These are phyloP conservation scores for Fusarium torulosum DNA, from an alignment of 2,329 filamentous ascomycete species.

Conservation along the genomic window DNA sequence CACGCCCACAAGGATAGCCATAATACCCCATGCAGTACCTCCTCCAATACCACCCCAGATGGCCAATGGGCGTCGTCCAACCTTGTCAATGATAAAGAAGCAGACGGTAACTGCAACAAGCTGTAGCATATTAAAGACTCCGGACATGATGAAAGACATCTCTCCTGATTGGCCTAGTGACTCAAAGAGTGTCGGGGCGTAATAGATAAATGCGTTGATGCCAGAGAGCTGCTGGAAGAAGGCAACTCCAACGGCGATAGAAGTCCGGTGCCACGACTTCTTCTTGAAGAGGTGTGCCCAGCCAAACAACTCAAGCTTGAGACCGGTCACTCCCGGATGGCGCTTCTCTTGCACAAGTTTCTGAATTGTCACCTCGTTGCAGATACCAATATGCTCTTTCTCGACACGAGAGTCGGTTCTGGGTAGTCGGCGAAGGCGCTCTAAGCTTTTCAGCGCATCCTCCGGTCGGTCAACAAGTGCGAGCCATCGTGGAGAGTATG, in stretches of 20 bases:
- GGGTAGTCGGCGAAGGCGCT: slow-evolving; percentile 57
- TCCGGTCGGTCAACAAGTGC: slow-evolving; percentile 55
- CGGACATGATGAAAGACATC: slow-evolving; percentile 51
- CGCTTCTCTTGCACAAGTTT: slow-evolving; percentile 5
- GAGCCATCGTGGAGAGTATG: slow-evolving; percentile 62
- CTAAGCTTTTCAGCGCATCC: slow-evolving; percentile 55
- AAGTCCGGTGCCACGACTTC: slow-evolving; percentile 11
- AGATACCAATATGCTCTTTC: not conserved
- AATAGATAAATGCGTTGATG: slow-evolving; percentile 42
- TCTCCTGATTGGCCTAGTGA: slow-evolving; percentile 47
- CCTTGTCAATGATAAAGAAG: slow-evolving; percentile 50
- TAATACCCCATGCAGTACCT: slow-evolving; percentile 20
- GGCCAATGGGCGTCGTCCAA: slow-evolving; percentile 48
- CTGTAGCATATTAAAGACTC: slow-evolving; percentile 53
- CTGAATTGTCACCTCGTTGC: not conserved
- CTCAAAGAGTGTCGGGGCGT: slow-evolving; percentile 47
- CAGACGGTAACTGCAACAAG: slow-evolving; percentile 47
- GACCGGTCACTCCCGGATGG: slow-evolving; percentile 4
- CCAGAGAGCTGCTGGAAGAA: slow-evolving; percentile 47
- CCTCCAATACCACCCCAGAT: slow-evolving; percentile 36
- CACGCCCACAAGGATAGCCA: slow-evolving; percentile 35
- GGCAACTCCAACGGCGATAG: slow-evolving; percentile 35
- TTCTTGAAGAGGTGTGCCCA: slow-evolving; percentile 24
- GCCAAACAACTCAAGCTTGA: slow-evolving; percentile 14
- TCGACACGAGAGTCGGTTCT: slow-evolving; percentile 57